These are phyloP conservation scores for Chytriomyces sp. DNA, from an alignment of 192 early-diverging fungal species.

Conservation along the genomic window DNA sequence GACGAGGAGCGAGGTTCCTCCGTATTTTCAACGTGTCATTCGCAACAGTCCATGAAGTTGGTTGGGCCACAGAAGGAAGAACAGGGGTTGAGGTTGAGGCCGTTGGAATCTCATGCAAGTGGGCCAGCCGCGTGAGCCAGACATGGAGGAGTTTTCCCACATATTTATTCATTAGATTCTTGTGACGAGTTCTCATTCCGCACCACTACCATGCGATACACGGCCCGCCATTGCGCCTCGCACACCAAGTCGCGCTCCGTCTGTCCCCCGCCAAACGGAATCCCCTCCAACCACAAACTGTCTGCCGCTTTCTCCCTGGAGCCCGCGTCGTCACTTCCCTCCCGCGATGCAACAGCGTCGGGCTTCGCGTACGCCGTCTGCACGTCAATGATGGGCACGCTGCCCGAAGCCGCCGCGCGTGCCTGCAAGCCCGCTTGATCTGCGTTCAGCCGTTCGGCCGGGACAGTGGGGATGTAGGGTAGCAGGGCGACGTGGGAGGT, in stretches of 20 bases:
- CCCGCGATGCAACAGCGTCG: background rate
- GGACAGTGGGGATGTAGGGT: conserved; percentile 8
- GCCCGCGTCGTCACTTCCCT: background rate
- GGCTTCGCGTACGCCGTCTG: conserved; percentile 27
- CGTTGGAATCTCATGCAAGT: too few species aligned
- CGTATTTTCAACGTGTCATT: too few species aligned
- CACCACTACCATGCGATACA: conserved; percentile 31
- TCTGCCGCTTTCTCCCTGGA: background rate
- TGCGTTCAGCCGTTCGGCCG: background rate
- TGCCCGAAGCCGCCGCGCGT: background rate
- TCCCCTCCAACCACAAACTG: conserved; percentile 22
- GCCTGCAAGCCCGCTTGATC: background rate
- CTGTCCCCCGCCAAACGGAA: conserved; percentile 31
- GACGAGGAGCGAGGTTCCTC: too few species aligned
- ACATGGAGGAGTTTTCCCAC: too few species aligned
- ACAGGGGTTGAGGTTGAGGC: too few species aligned
- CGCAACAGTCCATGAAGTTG: too few species aligned
- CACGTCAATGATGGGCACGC: conserved; percentile 18
- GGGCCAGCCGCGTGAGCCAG: too few species aligned
- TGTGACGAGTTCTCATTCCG: conserved; percentile 24
- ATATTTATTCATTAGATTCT: too few species aligned
- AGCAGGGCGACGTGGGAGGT: conserved; percentile 5
- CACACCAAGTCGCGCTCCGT: conserved; percentile 38
- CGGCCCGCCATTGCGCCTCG: conserved; percentile 31
- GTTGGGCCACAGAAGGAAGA: too few species aligned